A percentile compares a stretch with the other conserved stretches of the same genome.
phyloP scores from a whole-genome alignment of 352 stramenopile species.

The Lagenidium giganteum region DNA sequence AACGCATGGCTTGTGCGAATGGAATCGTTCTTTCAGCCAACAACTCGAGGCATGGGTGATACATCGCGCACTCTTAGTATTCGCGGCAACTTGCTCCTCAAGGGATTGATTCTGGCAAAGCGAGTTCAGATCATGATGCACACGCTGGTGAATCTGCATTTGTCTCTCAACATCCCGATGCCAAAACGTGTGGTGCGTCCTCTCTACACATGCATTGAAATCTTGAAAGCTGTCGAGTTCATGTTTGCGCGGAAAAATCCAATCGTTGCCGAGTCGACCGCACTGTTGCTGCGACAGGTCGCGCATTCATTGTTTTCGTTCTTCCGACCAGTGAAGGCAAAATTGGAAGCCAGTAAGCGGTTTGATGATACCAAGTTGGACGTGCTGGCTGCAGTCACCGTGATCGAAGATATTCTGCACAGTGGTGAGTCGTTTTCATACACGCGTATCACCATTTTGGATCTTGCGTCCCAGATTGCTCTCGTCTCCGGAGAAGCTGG shows the following conservation, averaged over 20 bases:
- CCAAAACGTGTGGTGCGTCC: conserved; percentile 81
- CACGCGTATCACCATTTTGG: conserved; percentile 74
- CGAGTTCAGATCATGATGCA: conserved; percentile 89
- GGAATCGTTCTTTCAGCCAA: conserved; percentile 85
- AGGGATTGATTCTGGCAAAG: conserved; percentile 86
- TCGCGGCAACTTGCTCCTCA: conserved; percentile 88
- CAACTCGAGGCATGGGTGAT: conserved; percentile 70
- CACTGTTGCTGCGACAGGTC: conserved; percentile 72
- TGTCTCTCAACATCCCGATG: conserved; percentile 84
- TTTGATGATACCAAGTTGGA: conserved; percentile 88
- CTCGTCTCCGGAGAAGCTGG: conserved; percentile 39
- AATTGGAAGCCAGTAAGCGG: conserved; percentile 79
- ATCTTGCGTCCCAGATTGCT: conserved; percentile 76
- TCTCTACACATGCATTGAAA: conserved; percentile 86
- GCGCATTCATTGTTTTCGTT: conserved; percentile 75
- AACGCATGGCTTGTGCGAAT: conserved; percentile 83
- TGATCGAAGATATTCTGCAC: conserved; percentile 83
- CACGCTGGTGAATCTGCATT: conserved; percentile 83
- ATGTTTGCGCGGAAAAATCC: conserved; percentile 89
- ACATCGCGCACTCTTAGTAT: conserved; percentile 70
- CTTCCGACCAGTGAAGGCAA: conserved; percentile 78
- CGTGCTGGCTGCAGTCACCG: conserved; percentile 73
- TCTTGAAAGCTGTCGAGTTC: conserved; percentile 91
- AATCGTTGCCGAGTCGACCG: conserved; percentile 67
- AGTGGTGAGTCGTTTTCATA: conserved; percentile 81